phyloP scores from a whole-genome alignment of 2,329 filamentous ascomycete genomes.

The Neoscytalidium dimidiatum region DNA sequence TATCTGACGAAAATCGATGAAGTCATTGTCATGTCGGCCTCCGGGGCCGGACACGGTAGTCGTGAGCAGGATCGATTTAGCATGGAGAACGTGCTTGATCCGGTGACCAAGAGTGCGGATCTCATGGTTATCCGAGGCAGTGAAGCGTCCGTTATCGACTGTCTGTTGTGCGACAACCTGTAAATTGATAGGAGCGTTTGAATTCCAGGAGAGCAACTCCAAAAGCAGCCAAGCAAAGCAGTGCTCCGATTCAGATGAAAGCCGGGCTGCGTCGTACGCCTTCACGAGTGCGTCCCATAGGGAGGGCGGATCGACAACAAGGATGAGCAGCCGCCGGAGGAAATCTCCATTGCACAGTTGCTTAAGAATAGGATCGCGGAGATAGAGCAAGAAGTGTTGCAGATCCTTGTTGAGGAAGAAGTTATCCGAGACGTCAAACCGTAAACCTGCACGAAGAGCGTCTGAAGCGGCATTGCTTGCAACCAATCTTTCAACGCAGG shows the following conservation, averaged over 20 bases:
- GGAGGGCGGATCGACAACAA: conserved; percentile 54
- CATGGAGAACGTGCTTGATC: conserved; percentile 46
- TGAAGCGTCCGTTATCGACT: conserved; percentile 19
- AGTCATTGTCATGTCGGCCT: conserved; percentile 75
- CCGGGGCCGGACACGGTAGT: conserved; percentile 47
- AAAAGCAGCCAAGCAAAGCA: conserved; percentile 43
- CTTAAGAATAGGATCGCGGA: conserved; percentile 49
- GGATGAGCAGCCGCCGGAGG: conserved; percentile 48
- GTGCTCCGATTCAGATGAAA: conserved; percentile 29
- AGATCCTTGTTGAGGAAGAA: conserved; percentile 51
- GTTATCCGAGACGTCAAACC: conserved; percentile 43
- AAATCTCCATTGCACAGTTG: conserved; percentile 53
- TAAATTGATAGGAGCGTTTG: neutral
- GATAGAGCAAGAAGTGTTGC: conserved; percentile 36
- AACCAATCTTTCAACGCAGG: conserved; percentile 40
- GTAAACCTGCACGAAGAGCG: conserved; percentile 44
- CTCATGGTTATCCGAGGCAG: conserved; percentile 46
- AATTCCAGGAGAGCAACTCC: conserved; percentile 46
- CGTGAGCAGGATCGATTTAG: conserved; percentile 27
- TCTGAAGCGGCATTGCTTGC: conserved; percentile 28
- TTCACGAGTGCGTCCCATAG: conserved; percentile 55
- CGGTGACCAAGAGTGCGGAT: conserved; percentile 59
- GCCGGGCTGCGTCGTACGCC: conserved; percentile 26
- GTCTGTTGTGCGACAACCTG: neutral
- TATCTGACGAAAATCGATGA: conserved; percentile 61